Evolutionary conservation across 257 asterid genomes (phyloP).

Genomic region (Gentiana dahurica): DNA sequence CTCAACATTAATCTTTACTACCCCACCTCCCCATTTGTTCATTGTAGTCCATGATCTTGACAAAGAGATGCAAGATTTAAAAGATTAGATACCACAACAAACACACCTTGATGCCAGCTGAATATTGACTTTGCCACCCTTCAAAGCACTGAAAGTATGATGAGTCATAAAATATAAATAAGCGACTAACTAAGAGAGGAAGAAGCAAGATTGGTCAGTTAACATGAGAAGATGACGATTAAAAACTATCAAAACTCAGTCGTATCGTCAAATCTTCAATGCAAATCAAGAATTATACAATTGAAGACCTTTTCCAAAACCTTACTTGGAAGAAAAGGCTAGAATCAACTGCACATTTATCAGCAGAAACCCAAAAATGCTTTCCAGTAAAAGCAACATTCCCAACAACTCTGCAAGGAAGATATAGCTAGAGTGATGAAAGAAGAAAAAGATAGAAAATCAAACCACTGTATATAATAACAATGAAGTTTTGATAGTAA

Average conservation of each 20-base stretch:
- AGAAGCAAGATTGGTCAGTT: too few species aligned
- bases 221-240: constrained; percentile 3
- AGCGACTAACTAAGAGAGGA: constrained; percentile 1
- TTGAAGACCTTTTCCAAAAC: constrained; percentile 1
- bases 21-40: too few species aligned
- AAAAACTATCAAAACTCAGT: not conserved
- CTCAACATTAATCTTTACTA: too few species aligned
- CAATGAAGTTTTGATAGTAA: too few species aligned
- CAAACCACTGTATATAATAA: too few species aligned
- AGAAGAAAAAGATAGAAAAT: too few species aligned
- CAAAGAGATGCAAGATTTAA: constrained; percentile 8
- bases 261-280: not conserved
- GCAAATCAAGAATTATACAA: not conserved
- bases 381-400: constrained; percentile 84
- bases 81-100: constrained; percentile 3
- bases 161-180: constrained; percentile 13
- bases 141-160: constrained; percentile 41
- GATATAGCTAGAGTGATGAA: too few species aligned
- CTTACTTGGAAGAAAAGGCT: constrained; percentile 50
- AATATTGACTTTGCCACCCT: constrained; percentile 75
- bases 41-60: too few species aligned
- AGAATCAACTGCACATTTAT: constrained; percentile 36
- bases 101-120: constrained; percentile 81
- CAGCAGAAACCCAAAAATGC: constrained; percentile 75
- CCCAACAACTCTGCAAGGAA: constrained; percentile 59